Base-by-base conservation (phyloP, 495 filamentous ascomycete species). In the Lasiosphaeria hispida region DNA sequence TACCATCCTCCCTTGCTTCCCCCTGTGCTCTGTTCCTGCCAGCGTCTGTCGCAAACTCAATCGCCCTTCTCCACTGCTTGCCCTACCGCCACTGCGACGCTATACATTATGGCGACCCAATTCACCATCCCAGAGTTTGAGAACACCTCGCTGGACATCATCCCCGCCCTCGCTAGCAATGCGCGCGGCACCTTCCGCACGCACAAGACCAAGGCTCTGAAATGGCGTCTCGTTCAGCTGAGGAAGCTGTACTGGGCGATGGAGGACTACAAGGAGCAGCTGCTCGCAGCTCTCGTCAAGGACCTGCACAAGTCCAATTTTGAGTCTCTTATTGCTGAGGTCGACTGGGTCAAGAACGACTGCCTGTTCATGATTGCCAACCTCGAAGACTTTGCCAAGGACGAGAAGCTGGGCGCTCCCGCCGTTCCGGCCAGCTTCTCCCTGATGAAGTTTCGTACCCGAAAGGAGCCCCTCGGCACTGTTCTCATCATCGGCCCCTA, bases 161-260 rank as follows among this genome's bases (percentile, higher is more conserved):
- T 97, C 63, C 75, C 84, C 13, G 64, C 63, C 55, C 82, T 85
- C 41, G 78, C 81, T 66, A 77, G 80, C 57, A 77, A 72, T 9
- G 72, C 83, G 10, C 83, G 84, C 66, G 72, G 77, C 52, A 78
- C 86, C 17, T 97, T 91, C 76, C 76, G 79, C 60, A 78, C 88
- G 11, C 85, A 93, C 71, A 89, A 88, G 76, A 96, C 90, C 3
- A 88, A 88, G 65, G 80, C 87, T 52, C 67, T 96, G 54, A 82
- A 88, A 62, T 98, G 88, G 78, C 83, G 94, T 51, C 78, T 91
- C 49, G 75, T 82, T 14, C 93, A 97, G 79, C 85, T 97, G 38
- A 87, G 91, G 48, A 92, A 91, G 78, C 86, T 97, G 42, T 97
- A 95, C 77, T 96, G 92, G 92, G 92, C 83, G 2, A 65, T 97